A percentile compares a stretch with the other conserved stretches of the same genome.
Conservation (phyloP, 495 filamentous ascomycete species). For the Hypoxylon rickii region DNA sequence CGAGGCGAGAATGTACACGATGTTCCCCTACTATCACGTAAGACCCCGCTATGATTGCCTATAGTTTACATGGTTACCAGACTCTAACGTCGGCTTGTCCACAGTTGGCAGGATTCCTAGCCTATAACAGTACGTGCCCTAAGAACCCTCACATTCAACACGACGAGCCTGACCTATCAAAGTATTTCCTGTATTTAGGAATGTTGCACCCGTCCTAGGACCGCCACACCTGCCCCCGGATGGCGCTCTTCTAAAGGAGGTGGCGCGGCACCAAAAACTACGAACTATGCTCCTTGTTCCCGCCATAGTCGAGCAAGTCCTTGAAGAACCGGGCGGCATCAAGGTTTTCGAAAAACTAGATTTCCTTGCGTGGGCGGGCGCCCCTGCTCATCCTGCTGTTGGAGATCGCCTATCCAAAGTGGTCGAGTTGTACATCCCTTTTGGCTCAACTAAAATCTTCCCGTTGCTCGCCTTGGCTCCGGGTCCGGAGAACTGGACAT, state of each 20-base stretch:
- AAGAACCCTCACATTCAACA: not conserved
- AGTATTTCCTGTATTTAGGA: conserved; percentile 21
- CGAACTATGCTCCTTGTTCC: conserved; percentile 25
- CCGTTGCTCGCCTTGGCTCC: conserved; percentile 4
- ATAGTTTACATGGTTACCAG: not conserved
- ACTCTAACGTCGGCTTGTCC: not conserved
- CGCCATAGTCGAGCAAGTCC: conserved; percentile 35
- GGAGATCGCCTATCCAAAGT: conserved; percentile 16
- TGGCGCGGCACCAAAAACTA: conserved; percentile 32
- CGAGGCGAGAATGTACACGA: not conserved
- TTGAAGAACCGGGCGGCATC: conserved; percentile 15
- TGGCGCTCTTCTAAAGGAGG: conserved; percentile 22
- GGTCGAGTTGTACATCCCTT: conserved; percentile 15
- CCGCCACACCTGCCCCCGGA: conserved; percentile 30
- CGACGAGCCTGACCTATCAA: not conserved
- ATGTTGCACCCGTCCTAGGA: conserved; percentile 28
- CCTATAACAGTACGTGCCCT: conserved; percentile 7
- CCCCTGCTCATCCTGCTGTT: conserved; percentile 2
- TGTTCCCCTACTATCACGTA: conserved; percentile 21
- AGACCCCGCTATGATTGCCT: not conserved
- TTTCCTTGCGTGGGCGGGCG: conserved; percentile 34
- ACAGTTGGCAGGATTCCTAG: conserved; percentile 8
- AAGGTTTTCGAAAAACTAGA: conserved; percentile 25
- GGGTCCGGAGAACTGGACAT: conserved; percentile 28
- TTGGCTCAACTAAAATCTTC: conserved; percentile 33